Percentiles rank a stretch among this genome's conserved stretches.
These are phyloP conservation scores for Penicillium pancosmium DNA, from an alignment of 495 filamentous ascomycete species.

Conservation along the genomic window DNA sequence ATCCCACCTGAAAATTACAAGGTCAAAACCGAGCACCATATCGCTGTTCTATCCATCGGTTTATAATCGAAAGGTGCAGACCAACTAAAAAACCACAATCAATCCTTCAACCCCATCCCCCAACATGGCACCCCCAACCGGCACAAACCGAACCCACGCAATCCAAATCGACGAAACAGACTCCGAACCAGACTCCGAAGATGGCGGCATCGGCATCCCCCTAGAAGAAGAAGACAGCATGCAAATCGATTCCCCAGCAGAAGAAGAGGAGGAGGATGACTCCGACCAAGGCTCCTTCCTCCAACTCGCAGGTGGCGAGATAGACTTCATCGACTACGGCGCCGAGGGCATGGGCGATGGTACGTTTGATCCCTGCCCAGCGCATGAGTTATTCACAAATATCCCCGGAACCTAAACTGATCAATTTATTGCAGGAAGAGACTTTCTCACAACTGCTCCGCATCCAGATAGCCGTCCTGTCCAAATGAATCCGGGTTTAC, in stretches of 20 bases:
- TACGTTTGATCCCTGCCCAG: neutral
- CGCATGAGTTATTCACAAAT: too few species aligned
- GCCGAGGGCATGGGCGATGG: slow-evolving; percentile 13
- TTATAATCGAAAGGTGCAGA: too few species aligned
- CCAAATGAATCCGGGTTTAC: neutral
- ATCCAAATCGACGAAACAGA: slow-evolving; percentile 16
- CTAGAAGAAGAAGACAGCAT: slow-evolving; percentile 12
- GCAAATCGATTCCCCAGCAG: slow-evolving; percentile 17
- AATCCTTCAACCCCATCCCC: too few species aligned
- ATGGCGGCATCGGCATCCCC: slow-evolving; percentile 15
- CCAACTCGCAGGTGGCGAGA: slow-evolving; percentile 10
- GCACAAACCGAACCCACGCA: slow-evolving; percentile 9
- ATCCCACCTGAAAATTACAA: neutral
- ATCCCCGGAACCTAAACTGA: too few species aligned
- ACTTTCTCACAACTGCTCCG: neutral
- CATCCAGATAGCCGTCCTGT: neutral
- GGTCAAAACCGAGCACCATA: too few species aligned
- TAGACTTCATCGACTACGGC: slow-evolving; percentile 9
- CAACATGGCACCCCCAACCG: neutral
- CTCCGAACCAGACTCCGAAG: slow-evolving; percentile 24
- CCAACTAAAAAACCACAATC: neutral
- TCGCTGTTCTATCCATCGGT: too few species aligned
- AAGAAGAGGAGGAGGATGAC: too few species aligned
- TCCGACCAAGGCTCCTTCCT: neutral
- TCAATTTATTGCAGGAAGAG: neutral